These are phyloP conservation scores for Hylodesmum podocarpum DNA, from an alignment of 306 rosid genomes.

Conservation along the genomic window DNA sequence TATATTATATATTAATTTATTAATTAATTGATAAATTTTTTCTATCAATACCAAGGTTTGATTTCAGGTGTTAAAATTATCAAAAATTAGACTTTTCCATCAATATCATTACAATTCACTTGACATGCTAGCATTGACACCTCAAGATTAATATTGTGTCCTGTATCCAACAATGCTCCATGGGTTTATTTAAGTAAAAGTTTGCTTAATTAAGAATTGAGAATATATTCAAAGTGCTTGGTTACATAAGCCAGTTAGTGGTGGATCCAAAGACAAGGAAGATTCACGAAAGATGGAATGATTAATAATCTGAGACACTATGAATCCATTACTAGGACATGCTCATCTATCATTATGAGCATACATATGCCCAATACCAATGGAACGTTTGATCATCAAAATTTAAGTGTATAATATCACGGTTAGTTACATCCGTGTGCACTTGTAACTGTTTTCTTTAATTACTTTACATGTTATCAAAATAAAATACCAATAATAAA, in stretches of 20 bases:
- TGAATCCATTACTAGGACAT: neutral
- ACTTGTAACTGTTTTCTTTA: neutral
- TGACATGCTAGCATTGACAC: too few relatives aligned
- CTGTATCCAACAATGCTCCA: neutral
- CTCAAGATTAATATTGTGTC: neutral
- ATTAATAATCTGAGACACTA: neutral
- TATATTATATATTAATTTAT: too few relatives aligned
- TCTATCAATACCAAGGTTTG: too few relatives aligned
- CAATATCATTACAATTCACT: too few relatives aligned
- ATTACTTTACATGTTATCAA: neutral
- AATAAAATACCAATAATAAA: neutral
- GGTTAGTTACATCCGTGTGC: neutral
- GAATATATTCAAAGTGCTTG: neutral
- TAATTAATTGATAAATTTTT: too few relatives aligned
- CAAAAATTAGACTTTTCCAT: too few relatives aligned
- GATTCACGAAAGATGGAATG: neutral
- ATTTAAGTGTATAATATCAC: neutral
- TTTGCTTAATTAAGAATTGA: neutral
- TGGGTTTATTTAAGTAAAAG: neutral
- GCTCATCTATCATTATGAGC: neutral
- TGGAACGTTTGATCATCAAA: neutral
- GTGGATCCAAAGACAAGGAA: neutral
- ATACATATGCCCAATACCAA: neutral
- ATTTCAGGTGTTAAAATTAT: too few relatives aligned
- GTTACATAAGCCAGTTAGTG: slow-evolving; percentile 17